A percentile compares a stretch with the other conserved stretches of the same genome.
phyloP scores from a whole-genome alignment of 2,329 filamentous ascomycete genomes.

The Graphilbum sp. region DNA sequence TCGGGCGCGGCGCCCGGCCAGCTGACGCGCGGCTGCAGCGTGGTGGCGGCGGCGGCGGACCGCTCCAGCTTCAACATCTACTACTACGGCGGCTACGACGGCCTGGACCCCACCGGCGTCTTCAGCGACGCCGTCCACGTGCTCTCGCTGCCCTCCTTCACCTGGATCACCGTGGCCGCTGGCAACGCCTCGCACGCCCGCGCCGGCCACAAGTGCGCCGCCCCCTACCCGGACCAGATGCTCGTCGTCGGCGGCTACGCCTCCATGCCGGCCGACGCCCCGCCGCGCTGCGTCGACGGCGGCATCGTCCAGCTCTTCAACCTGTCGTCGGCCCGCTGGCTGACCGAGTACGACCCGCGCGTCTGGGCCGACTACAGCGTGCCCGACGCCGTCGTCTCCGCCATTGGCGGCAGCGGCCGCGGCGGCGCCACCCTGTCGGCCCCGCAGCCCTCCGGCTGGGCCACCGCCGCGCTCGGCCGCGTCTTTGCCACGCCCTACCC shows the following conservation, averaged over 20 bases:
- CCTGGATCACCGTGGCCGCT: slow-evolving; percentile 44
- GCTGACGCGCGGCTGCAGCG: slow-evolving; percentile 53
- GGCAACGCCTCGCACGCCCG: slow-evolving; percentile 37
- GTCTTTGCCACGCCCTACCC: slow-evolving; percentile 42
- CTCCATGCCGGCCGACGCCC: slow-evolving; percentile 12
- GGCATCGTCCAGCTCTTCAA: slow-evolving; percentile 53
- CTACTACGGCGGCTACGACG: slow-evolving; percentile 64
- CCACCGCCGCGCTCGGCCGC: slow-evolving; percentile 25
- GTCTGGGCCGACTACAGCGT: slow-evolving; percentile 51
- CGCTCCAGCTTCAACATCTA: slow-evolving; percentile 67
- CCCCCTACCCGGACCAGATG: slow-evolving; percentile 66
- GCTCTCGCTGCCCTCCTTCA: slow-evolving; percentile 63
- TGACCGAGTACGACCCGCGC: slow-evolving; percentile 50
- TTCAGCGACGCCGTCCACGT: slow-evolving; percentile 62
- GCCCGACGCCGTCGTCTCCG: slow-evolving; percentile 42
- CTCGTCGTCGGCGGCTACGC: slow-evolving; percentile 56
- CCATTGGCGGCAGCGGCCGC: slow-evolving; percentile 48
- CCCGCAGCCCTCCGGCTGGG: slow-evolving; percentile 43
- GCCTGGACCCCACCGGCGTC: slow-evolving; percentile 20
- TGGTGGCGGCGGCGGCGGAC: slow-evolving; percentile 55
- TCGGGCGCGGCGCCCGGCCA: slow-evolving; percentile 41
- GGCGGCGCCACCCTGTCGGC: slow-evolving; percentile 49
- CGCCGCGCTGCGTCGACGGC: slow-evolving; percentile 32
- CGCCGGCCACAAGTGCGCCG: slow-evolving; percentile 60
- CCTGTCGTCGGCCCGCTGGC: slow-evolving; percentile 51